A percentile compares a stretch with the other conserved stretches of the same genome.
Conservation (phyloP, 202 grass and related monocot genomes). For the Dendrocalamus latiflorus region DNA sequence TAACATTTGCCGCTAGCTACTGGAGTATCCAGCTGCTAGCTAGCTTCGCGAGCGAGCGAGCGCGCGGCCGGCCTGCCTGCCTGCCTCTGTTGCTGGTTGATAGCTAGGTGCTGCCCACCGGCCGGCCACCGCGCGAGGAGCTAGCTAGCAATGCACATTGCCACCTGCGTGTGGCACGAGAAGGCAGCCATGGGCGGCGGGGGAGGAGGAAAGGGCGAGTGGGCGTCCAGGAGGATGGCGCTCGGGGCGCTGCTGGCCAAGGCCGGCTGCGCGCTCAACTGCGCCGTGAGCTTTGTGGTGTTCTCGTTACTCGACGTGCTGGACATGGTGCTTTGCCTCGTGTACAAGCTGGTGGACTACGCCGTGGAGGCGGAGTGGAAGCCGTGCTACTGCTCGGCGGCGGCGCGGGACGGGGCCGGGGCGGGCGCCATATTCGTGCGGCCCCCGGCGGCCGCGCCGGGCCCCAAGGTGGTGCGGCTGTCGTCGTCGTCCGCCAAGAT, state of each 20-base stretch:
- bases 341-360: constrained; percentile 85
- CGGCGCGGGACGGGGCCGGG: neutral
- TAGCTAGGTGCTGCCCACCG: neutral
- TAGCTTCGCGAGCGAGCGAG: neutral
- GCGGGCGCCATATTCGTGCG: constrained; percentile 26
- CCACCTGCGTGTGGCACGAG: constrained; percentile 53
- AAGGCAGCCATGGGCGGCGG: neutral
- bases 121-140: neutral
- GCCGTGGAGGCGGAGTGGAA: constrained; percentile 75
- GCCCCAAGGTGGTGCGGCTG: constrained; percentile 60
- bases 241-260: neutral
- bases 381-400: constrained; percentile 63
- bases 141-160: constrained; percentile 47
- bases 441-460: neutral
- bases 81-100: neutral
- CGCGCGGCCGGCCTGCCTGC: too few species aligned
- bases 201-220: neutral
- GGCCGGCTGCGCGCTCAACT: constrained; percentile 49
- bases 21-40: too few species aligned
- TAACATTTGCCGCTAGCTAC: neutral
- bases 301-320: constrained; percentile 72
- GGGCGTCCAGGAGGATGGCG: neutral
- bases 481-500: constrained; percentile 37
- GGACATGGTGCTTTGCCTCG: constrained; percentile 69
- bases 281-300: constrained; percentile 59